Base-by-base conservation (phyloP, 345 rosid species). In the Eutrema heterophyllum region DNA sequence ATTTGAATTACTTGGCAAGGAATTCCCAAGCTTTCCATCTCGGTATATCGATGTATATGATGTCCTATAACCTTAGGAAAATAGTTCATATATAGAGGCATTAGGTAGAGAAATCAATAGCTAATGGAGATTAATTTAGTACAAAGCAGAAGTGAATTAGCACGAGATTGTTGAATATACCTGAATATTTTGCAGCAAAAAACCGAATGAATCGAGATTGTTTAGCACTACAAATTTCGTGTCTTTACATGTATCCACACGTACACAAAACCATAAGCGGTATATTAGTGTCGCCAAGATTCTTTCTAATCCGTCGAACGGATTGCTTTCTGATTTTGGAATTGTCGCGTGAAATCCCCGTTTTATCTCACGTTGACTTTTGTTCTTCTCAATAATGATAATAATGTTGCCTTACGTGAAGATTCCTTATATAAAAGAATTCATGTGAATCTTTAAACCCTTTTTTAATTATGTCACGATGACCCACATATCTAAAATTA, bases 1-100 rank as follows among this genome's bases (percentile, higher is more conserved):
- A 75, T 60, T 5, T 66, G 73, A 59, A 46, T 32, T 33, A 52
- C 64, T 36, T 73, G 58, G 27, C 21, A 41, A 53, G 71, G 5
- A 53, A 10, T 24, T 18, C 52, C 45, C 6, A 64, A 41, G 55
- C 33, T 64, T 18, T 36, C 66, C 78, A 73, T 21, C 21, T 21
- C 21, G 21, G 21, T 21, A 21, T 21, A 21, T 73, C 3, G 51
- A 39, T 35, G 6, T 32, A 32, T 62, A 50, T 41, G 32, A 0
- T 72, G 36, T 12, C 39, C 33, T 27, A n/a, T 5, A 30, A 41
- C 62, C 18, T 62, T 15, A 49, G 43, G 43, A 60, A 62, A 39
- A 49, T 51, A 16, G 61, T 41, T 7, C 6, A 6, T 49, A 51
- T 72, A 30, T 72, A 62, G 52, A 72, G 43, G 49, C 61, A 27